These are phyloP conservation scores for Xanthoconium stramineum DNA, from an alignment of 768 basidiomycete genomes.

Conservation along the genomic window DNA sequence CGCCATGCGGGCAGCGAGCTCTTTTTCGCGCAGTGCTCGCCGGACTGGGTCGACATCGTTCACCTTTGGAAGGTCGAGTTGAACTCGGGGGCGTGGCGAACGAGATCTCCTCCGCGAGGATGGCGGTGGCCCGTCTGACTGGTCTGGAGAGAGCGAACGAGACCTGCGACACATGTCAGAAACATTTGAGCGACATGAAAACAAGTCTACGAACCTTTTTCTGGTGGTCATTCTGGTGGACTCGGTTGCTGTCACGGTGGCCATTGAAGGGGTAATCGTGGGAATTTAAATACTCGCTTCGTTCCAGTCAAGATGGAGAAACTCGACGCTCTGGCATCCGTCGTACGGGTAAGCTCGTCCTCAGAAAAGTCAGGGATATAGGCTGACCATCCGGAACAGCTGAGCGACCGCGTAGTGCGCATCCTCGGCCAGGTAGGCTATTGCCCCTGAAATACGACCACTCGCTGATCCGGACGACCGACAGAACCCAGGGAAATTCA, in stretches of 20 bases:
- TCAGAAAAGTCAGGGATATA: background rate
- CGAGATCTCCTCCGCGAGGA: conserved; percentile 40
- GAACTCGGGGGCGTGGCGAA: conserved; percentile 34
- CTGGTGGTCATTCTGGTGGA: conserved; percentile 40
- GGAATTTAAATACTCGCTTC: conserved; percentile 1
- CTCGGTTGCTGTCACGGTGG: conserved; percentile 32
- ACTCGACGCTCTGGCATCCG: conserved; percentile 48
- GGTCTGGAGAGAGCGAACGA: conserved; percentile 42
- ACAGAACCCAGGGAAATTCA: conserved; percentile 87
- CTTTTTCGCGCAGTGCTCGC: conserved; percentile 72
- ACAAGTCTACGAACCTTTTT: conserved; percentile 33
- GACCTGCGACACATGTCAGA: conserved; percentile 37
- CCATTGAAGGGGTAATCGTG: conserved; percentile 30
- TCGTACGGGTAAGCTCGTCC: conserved; percentile 46
- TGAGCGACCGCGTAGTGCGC: conserved; percentile 65
- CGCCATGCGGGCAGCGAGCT: conserved; percentile 68
- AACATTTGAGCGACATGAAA: background rate
- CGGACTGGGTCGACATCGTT: conserved; percentile 76
- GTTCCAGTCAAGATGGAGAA: conserved; percentile 40
- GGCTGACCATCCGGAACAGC: conserved; percentile 35
- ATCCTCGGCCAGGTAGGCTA: conserved; percentile 70
- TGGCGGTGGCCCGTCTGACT: conserved; percentile 36
- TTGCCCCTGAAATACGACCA: background rate
- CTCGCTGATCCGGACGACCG: background rate
- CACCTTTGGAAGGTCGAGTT: conserved; percentile 47